Evolutionary conservation across 2,329 filamentous ascomycete species (phyloP), one percentile per base, ranked within the genome.

Genomic region (Fusarium ramigenum): DNA sequence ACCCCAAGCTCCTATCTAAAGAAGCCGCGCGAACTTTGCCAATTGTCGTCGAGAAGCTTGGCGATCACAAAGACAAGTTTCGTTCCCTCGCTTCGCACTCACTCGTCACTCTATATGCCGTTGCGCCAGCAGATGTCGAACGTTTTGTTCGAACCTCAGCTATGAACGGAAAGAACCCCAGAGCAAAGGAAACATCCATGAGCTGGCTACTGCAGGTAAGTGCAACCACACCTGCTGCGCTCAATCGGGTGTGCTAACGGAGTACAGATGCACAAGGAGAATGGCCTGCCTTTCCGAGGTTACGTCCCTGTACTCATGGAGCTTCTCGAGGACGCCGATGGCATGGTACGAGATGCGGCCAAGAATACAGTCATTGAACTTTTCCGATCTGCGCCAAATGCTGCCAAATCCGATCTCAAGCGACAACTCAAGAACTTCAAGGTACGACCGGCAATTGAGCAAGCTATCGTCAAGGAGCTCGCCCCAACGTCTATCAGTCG

Each of bases 351-450:
- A 80, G 95, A 97, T 78, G 89, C 90, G 42, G 94, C 95, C 70
- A 97, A 96, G 84, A 86, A 86, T 62, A 93, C 93, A 4, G 91
- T 98, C 54, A 93, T 98, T 67, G 93, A 96, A 72, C 88, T 98
- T 37, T 98, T 98, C 83, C 89, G 93, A 73, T 91, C 90, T 78
- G 95, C 94, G 2, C 93, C 95, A 21, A 92, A 93, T 73, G 87
- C 91, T 63, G 96, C 95, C 56, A 97, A 97, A 81, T 93, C 93
- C 4, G 95, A 98, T 78, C 85, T 98, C 39, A 96, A 96, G 84
- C 93, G 90, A 79, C 94, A 97, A 82, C 86, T 98, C 67, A 92
- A 93, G 79, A 91, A 90, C 78, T 93, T 93, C 81, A 94, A 94
- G 78, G 94, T 98, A 56, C 90, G 96, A 47, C 94, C 94, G 70